Conservation (phyloP, 2,329 filamentous ascomycete genomes). For the Aureobasidium sp. region DNA sequence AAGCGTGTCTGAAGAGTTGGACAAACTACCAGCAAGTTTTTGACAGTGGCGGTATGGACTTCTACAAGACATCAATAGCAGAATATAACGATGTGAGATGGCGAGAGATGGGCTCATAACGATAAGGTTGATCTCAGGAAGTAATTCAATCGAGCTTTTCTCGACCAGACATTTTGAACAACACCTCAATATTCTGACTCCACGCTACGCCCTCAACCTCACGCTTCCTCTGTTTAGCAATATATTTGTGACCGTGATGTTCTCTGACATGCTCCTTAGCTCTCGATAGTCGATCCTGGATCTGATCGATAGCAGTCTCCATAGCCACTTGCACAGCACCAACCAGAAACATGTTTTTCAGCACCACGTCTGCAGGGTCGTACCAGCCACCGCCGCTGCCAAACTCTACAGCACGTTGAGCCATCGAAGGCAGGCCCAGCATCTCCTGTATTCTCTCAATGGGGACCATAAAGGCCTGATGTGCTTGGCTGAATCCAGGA, state of each 20-base stretch:
- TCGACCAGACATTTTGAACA: not conserved
- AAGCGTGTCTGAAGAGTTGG: too few relatives aligned
- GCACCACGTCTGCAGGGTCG: not conserved
- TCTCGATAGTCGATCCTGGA: not conserved
- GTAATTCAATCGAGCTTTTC: not conserved
- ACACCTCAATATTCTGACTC: not conserved
- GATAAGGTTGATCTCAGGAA: too few relatives aligned
- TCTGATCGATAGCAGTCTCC: constrained; percentile 1
- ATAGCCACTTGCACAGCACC: constrained; percentile 2
- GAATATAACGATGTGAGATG: too few relatives aligned
- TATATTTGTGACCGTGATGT: not conserved
- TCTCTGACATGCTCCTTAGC: not conserved
- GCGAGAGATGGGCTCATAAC: too few relatives aligned
- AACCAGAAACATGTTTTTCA: constrained; percentile 12
- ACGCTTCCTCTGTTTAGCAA: not conserved
- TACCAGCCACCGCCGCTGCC: not conserved
- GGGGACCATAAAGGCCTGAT: not conserved
- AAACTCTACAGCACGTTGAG: not conserved
- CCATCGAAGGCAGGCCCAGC: constrained; percentile 1
- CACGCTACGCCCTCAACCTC: not conserved
- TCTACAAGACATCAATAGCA: too few relatives aligned
- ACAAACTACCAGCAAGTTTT: too few relatives aligned
- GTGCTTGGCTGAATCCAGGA: not conserved
- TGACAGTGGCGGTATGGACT: too few relatives aligned
- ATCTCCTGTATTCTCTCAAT: constrained; percentile 4